Evolutionary conservation across 2,329 filamentous ascomycete genomes (phyloP), one percentile per base, ranked within the genome.

Genomic region (Truncatella angustata): DNA sequence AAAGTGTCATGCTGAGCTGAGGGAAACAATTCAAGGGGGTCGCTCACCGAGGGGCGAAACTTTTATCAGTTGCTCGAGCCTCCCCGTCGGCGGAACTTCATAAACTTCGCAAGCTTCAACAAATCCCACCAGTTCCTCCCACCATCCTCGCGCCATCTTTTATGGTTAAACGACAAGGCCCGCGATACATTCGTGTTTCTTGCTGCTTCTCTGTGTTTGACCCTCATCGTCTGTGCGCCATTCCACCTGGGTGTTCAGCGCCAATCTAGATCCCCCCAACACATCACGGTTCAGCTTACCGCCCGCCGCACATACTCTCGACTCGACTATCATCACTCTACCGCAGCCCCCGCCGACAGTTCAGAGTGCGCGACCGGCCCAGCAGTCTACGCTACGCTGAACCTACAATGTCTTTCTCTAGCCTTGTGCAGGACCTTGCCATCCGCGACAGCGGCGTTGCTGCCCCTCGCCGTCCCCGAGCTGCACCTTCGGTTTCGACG

Each of bases 361-460:
- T n/a, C n/a, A n/a, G n/a, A n/a, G n/a, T n/a, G n/a, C n/a, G n/a
- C n/a, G n/a, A n/a, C n/a, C n/a, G 28, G 11, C 28, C 14, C 12
- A 12, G 24, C n/a, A 11, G 14, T 44, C 23, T 7, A 26, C 14
- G 24, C 14, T 14, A 24, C 24, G 14, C 7, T 21, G 11, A 5
- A 24, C 40, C 43, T 28, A 46, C 26, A 30, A 86, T 87, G 84
- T 87, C 84, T 32, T 86, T 87, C 72, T 87, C 84, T 36, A 85
- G 79, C 63, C 81, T 87, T 50, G 81, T 87, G 21, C 83, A 86
- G 58, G 83, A 87, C 58, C 71, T 87, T 56, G 78, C 79, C 24
- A 76, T 85, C 56, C 82, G 81, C 61, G 82, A 85, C 63, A 64
- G 70, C 59, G 68, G 73, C 58, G 64, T 61, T 52, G 72, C 68